A percentile compares a stretch with the other conserved stretches of the same genome.
Evolutionary conservation across 1,284 basidiomycete species (phyloP).

Genomic region (Sanghuangporus sanghuang): DNA sequence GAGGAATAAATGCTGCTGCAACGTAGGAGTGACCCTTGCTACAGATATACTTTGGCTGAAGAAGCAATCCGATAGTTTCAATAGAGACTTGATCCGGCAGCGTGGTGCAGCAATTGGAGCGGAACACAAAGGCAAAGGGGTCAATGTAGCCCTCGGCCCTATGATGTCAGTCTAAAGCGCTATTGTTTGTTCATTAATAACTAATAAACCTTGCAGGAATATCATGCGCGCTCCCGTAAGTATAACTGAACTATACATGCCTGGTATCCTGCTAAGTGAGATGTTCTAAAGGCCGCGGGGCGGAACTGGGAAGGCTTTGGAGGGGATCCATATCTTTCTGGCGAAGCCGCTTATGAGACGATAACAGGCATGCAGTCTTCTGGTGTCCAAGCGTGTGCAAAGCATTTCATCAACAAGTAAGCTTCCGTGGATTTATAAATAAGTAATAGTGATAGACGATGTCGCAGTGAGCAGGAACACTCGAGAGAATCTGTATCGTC

Average conservation of each 20-base stretch:
- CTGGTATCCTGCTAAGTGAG: neutral
- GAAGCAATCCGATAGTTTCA: slow-evolving; percentile 37
- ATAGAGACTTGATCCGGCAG: slow-evolving; percentile 44
- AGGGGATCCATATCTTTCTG: slow-evolving; percentile 57
- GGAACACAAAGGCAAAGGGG: slow-evolving; percentile 47
- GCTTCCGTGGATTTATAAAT: neutral
- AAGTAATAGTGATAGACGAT: neutral
- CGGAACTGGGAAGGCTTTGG: slow-evolving; percentile 22
- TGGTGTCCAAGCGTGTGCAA: slow-evolving; percentile 62
- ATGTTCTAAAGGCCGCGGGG: slow-evolving; percentile 6
- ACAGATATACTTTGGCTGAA: neutral
- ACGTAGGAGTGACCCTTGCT: slow-evolving; percentile 37
- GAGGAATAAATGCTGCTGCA: slow-evolving; percentile 66
- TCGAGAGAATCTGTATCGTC: slow-evolving; percentile 34
- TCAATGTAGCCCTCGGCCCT: slow-evolving; percentile 42
- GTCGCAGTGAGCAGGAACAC: slow-evolving; percentile 35
- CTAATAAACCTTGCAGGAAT: slow-evolving; percentile 6
- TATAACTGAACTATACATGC: neutral
- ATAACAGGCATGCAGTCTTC: slow-evolving; percentile 57
- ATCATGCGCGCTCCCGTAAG: slow-evolving; percentile 18
- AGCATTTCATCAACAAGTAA: slow-evolving; percentile 61
- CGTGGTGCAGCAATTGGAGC: slow-evolving; percentile 43
- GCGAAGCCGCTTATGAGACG: slow-evolving; percentile 58
- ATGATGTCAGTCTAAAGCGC: slow-evolving; percentile 13
- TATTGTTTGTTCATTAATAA: neutral